phyloP scores from a whole-genome alignment of 352 stramenopile species.

The Pythium pyrilobum region DNA sequence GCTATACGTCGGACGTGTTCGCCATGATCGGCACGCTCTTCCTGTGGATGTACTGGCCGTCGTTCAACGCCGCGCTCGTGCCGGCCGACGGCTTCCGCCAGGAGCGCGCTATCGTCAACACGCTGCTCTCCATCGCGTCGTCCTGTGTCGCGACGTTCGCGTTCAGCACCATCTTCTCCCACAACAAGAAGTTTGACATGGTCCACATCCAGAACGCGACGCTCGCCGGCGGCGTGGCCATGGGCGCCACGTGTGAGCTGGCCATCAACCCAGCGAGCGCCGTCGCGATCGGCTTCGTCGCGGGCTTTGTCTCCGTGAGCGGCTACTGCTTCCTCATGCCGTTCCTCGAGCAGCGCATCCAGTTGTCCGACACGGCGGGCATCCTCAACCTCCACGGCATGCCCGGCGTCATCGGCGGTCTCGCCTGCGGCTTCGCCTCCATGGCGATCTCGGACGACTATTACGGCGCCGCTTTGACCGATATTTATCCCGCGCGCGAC shows the following conservation, averaged over 20 bases:
- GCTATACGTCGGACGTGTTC: conserved; percentile 69
- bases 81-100: conserved; percentile 51
- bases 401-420: conserved; percentile 54
- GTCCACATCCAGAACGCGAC: conserved; percentile 84
- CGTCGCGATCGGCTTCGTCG: conserved; percentile 35
- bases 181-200: conserved; percentile 73
- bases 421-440: conserved; percentile 48
- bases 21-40: conserved; percentile 84
- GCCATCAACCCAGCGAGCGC: conserved; percentile 51
- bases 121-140: conserved; percentile 60
- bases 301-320: conserved; percentile 37
- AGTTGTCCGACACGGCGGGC: conserved; percentile 35
- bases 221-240: conserved; percentile 75
- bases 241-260: conserved; percentile 70
- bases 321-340: conserved; percentile 45
- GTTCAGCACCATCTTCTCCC: conserved; percentile 31
- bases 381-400: conserved; percentile 82
- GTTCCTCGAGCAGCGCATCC: conserved; percentile 30
- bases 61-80: conserved; percentile 76
- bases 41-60: conserved; percentile 87
- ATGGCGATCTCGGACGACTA: conserved; percentile 41
- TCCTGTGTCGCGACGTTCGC: conserved; percentile 58
- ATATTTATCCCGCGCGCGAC: conserved; percentile 40
- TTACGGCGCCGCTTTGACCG: conserved; percentile 40
- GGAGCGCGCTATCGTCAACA: conserved; percentile 70